Evolutionary conservation across 164 flowering plant genomes (phyloP).

Genomic region (Dillenia suffruticosa): DNA sequence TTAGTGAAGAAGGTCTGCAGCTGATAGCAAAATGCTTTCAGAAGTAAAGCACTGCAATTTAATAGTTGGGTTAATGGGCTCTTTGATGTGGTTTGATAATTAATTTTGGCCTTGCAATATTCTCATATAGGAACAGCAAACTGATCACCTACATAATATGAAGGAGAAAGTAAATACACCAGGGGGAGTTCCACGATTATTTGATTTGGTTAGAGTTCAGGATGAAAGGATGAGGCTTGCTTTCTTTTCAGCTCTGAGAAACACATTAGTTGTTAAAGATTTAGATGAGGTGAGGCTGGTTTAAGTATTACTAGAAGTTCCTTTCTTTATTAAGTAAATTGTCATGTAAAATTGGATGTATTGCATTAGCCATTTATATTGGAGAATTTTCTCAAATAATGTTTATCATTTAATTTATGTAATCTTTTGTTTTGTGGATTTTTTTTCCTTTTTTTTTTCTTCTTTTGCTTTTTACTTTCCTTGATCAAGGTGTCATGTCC

Average conservation of each 20-base stretch:
- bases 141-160: slow-evolving; percentile 38
- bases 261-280: slow-evolving; percentile 87
- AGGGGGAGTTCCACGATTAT: slow-evolving; percentile 90
- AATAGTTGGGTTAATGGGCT: too few relatives aligned
- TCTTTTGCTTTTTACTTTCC: too few relatives aligned
- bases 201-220: slow-evolving; percentile 78
- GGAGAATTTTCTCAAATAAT: too few relatives aligned
- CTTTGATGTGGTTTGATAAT: neutral
- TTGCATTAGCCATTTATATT: too few relatives aligned
- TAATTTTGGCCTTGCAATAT: neutral
- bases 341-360: too few relatives aligned
- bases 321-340: neutral
- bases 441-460: too few relatives aligned
- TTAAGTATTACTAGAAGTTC: neutral
- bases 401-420: too few relatives aligned
- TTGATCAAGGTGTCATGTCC: too few relatives aligned
- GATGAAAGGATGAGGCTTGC: slow-evolving; percentile 91
- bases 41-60: too few relatives aligned
- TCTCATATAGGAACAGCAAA: slow-evolving; percentile 81
- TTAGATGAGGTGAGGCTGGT: slow-evolving; percentile 67
- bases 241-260: slow-evolving; percentile 75
- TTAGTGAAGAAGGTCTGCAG: too few relatives aligned
- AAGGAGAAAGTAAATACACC: slow-evolving; percentile 70
- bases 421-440: too few relatives aligned
- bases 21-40: too few relatives aligned